Conservation (phyloP, 257 asterid genomes). For the Schizonepeta tenuifolia region DNA sequence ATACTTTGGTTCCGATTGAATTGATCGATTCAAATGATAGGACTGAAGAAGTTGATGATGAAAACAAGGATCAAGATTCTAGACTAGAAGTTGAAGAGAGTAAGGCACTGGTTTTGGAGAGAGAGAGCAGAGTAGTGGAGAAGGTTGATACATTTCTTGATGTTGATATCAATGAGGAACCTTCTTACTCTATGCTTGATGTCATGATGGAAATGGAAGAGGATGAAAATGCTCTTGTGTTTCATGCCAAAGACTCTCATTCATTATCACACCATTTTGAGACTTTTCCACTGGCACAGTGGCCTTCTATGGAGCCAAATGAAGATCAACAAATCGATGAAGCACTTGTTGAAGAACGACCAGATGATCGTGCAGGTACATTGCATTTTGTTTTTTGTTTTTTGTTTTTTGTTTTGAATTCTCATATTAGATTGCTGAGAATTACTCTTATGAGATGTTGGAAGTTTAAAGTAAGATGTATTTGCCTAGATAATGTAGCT, state of each 20-base stretch:
- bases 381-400: constrained; percentile 11
- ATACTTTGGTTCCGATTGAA: constrained; percentile 68
- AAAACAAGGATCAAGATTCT: constrained; percentile 31
- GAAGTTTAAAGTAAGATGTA: background rate
- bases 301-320: constrained; percentile 35
- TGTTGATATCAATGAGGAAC: constrained; percentile 48
- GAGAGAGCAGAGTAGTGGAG: constrained; percentile 25
- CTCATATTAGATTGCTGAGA: background rate
- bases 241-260: constrained; percentile 52
- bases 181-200: constrained; percentile 51
- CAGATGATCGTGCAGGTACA: constrained; percentile 50
- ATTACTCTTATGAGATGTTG: constrained; percentile 19
- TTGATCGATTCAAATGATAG: constrained; percentile 51
- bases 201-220: constrained; percentile 75
- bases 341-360: constrained; percentile 35
- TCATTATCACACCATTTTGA: constrained; percentile 26
- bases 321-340: constrained; percentile 39
- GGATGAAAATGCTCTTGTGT: constrained; percentile 56
- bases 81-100: constrained; percentile 33
- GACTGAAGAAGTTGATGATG: constrained; percentile 35
- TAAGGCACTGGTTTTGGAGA: constrained; percentile 37
- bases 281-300: constrained; percentile 29
- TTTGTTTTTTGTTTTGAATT: background rate
- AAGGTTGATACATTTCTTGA: constrained; percentile 38
- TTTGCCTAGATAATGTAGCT: constrained; percentile 46